A percentile compares a stretch with the other conserved stretches of the same genome.
phyloP scores from a whole-genome alignment of 371 early-diverging fungal species.

The Saksenaea oblongispora region DNA sequence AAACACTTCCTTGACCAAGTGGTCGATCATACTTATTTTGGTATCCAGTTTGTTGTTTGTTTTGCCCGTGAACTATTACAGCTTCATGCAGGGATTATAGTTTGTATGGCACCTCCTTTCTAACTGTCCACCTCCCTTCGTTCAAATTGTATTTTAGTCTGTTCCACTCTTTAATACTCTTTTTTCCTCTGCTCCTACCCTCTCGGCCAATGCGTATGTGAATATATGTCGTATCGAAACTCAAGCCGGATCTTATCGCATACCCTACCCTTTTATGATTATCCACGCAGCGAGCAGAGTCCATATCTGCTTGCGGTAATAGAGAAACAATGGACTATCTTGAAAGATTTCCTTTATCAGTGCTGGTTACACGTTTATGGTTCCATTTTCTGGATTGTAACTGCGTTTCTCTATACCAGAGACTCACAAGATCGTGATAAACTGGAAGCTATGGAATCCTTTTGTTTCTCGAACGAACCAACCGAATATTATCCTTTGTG shows the following conservation, averaged over 20 bases:
- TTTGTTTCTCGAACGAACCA: neutral
- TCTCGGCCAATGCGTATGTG: neutral
- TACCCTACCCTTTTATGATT: neutral
- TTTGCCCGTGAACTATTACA: neutral
- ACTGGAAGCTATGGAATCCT: constrained; percentile 10
- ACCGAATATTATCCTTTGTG: neutral
- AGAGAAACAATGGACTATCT: neutral
- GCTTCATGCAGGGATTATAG: neutral
- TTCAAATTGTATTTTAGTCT: neutral
- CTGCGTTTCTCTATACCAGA: constrained; percentile 8
- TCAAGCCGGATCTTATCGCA: neutral
- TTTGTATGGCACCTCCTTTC: neutral
- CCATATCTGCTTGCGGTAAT: neutral
- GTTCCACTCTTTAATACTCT: neutral
- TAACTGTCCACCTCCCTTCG: neutral
- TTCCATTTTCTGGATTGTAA: constrained; percentile 32
- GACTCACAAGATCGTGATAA: neutral
- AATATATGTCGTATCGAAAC: neutral
- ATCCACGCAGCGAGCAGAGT: neutral
- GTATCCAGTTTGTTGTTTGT: neutral
- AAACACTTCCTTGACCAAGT: neutral
- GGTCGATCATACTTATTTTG: neutral
- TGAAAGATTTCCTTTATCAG: constrained; percentile 18
- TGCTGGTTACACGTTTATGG: constrained; percentile 32
- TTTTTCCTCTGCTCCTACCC: neutral